Conservation (phyloP, 2,329 filamentous ascomycete species). For the Trichoderma citrinoviride region DNA sequence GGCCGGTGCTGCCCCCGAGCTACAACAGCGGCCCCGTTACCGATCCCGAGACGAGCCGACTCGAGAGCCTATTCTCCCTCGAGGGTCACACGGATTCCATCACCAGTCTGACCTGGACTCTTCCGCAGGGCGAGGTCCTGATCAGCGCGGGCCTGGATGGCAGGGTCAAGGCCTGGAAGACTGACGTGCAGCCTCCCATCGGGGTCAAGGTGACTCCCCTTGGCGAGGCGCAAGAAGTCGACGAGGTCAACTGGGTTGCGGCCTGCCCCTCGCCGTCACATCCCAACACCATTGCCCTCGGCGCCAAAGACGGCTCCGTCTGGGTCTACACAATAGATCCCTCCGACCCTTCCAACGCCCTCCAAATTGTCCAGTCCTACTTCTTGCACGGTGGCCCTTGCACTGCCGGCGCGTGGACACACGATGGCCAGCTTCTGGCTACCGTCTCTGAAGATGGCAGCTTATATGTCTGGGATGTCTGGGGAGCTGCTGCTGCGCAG, state of each 20-base stretch:
- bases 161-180: conserved; percentile 67
- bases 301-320: conserved; percentile 85
- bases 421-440: conserved; percentile 80
- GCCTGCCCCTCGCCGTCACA: conserved; percentile 69
- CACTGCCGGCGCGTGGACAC: conserved; percentile 87
- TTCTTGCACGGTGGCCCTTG: conserved; percentile 84
- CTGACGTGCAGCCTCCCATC: conserved; percentile 45
- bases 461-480: conserved; percentile 91
- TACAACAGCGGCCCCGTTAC: conserved; percentile 64
- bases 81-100: conserved; percentile 93
- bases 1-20: conserved; percentile 71
- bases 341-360: conserved; percentile 54
- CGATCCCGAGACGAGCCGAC: conserved; percentile 49
- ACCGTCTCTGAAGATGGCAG: conserved; percentile 87
- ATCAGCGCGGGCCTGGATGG: conserved; percentile 89
- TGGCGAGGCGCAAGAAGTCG: conserved; percentile 80
- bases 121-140: conserved; percentile 77
- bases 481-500: conserved; percentile 67
- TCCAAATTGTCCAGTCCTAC: conserved; percentile 86
- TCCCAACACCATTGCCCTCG: conserved; percentile 81
- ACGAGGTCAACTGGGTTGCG: conserved; percentile 89
- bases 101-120: conserved; percentile 80
- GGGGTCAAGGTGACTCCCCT: conserved; percentile 59
- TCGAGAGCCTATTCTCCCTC: conserved; percentile 68
- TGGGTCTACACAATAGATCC: conserved; percentile 92